Percentiles rank a stretch among this genome's conserved stretches.
Conservation (phyloP, 768 basidiomycete species). For the Pholiota conissans region DNA sequence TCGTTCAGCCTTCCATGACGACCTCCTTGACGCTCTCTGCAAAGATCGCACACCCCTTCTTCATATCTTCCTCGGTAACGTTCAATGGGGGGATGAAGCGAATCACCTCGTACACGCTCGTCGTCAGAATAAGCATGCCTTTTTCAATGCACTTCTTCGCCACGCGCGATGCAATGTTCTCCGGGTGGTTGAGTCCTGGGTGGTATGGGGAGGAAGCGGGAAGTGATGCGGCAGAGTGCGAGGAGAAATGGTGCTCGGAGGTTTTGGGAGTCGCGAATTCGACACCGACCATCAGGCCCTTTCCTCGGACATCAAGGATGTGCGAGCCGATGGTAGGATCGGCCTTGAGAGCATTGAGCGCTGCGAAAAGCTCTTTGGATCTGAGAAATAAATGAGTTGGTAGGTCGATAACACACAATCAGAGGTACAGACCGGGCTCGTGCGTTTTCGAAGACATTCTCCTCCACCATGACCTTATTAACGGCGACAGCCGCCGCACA, state of each 20-base stretch:
- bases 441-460: constrained; percentile 84
- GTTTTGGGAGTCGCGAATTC: constrained; percentile 71
- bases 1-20: constrained; percentile 40
- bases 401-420: not conserved
- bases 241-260: constrained; percentile 35
- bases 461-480: constrained; percentile 72
- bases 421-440: constrained; percentile 50
- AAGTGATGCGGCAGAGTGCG: constrained; percentile 7
- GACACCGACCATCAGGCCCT: constrained; percentile 86
- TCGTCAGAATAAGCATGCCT: constrained; percentile 86
- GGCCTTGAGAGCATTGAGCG: constrained; percentile 56
- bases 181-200: constrained; percentile 23
- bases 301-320: constrained; percentile 86
- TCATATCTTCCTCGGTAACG: constrained; percentile 72
- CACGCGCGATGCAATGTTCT: constrained; percentile 65
- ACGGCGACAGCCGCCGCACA: constrained; percentile 92
- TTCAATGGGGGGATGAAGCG: constrained; percentile 94
- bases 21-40: constrained; percentile 71
- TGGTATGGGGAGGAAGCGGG: not conserved
- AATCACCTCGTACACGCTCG: constrained; percentile 84
- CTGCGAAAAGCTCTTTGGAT: constrained; percentile 68
- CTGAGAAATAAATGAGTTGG: constrained; percentile 32
- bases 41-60: constrained; percentile 66
- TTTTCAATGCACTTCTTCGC: constrained; percentile 82
- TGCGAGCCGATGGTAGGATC: constrained; percentile 50